These are phyloP conservation scores for Gossypium mustelinum DNA, from an alignment of 345 rosid genomes.

Conservation along the genomic window DNA sequence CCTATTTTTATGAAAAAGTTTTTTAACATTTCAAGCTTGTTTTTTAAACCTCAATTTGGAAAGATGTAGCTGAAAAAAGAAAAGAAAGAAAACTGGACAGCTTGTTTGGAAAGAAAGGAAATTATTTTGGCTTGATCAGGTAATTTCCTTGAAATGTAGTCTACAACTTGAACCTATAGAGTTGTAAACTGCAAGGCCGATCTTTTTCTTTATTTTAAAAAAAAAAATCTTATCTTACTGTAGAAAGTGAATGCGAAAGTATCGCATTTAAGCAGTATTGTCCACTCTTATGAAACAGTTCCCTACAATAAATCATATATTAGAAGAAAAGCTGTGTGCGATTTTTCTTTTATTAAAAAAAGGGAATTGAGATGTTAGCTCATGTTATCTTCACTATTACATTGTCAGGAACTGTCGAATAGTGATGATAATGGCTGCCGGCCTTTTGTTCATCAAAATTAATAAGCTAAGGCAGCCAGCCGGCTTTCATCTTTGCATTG, in stretches of 20 bases:
- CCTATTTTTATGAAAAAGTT: too few species aligned
- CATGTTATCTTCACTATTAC: neutral
- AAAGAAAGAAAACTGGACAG: neutral
- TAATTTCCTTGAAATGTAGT: slow-evolving; percentile 1
- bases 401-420: neutral
- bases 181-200: neutral
- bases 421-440: neutral
- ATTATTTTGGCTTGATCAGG: neutral
- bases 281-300: too few species aligned
- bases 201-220: neutral
- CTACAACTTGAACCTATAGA: neutral
- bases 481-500: neutral
- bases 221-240: neutral
- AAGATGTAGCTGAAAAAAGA: neutral
- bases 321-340: too few species aligned
- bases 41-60: too few species aligned
- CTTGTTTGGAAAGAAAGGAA: slow-evolving; percentile 1
- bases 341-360: neutral
- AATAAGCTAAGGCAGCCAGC: neutral
- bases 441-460: neutral
- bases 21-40: too few species aligned
- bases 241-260: neutral
- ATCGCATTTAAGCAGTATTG: neutral
- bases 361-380: neutral
- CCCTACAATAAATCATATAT: too few species aligned